These are phyloP conservation scores for Chrysanthemum makinoi DNA, from an alignment of 129 eudicot genomes.

Conservation along the genomic window DNA sequence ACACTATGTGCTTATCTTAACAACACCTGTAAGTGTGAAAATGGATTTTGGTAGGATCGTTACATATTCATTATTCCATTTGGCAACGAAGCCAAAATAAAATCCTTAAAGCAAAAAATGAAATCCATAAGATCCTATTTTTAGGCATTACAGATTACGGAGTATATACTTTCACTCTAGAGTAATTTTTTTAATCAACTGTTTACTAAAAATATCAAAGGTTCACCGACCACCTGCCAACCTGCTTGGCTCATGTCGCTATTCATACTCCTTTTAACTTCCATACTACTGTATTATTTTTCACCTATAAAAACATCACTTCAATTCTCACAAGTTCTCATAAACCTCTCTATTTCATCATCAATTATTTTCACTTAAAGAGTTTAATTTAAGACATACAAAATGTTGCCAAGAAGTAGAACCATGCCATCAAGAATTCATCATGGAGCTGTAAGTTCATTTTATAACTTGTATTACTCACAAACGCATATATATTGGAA, in stretches of 20 bases:
- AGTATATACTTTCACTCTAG: too few species aligned
- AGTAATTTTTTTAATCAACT: background rate
- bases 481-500: too few species aligned
- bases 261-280: background rate
- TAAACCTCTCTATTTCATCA: constrained; percentile 2
- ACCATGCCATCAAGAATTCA: constrained; percentile 62
- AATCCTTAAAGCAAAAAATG: too few species aligned
- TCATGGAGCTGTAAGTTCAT: constrained; percentile 45
- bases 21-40: too few species aligned
- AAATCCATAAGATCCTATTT: too few species aligned
- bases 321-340: constrained; percentile 3
- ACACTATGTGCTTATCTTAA: too few species aligned
- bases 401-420: constrained; percentile 69
- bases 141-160: too few species aligned
- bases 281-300: background rate
- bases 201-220: background rate
- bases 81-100: too few species aligned
- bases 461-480: background rate
- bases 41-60: too few species aligned
- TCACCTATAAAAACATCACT: constrained; percentile 11
- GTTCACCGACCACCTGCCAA: constrained; percentile 1
- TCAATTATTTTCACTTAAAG: background rate
- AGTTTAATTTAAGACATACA: constrained; percentile 11
- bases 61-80: too few species aligned
- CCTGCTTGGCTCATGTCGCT: constrained; percentile 12